Base-by-base conservation (phyloP, 106 monocot genomes). In the Xerophyta viscosa region DNA sequence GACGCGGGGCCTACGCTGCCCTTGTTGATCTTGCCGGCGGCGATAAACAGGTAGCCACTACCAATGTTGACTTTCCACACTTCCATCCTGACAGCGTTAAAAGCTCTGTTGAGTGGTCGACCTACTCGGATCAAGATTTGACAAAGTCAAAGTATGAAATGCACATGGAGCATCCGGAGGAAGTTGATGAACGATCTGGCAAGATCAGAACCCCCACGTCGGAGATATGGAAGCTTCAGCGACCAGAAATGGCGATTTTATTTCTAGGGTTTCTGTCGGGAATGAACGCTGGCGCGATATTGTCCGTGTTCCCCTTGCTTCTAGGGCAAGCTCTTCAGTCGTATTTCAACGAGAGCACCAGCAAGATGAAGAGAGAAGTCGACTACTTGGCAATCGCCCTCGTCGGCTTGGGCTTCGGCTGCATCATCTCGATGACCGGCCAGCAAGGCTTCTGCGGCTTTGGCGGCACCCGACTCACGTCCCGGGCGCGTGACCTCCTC, bases 381-480 rank as follows among this genome's bases (percentile, higher is more conserved):
- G 74, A 63, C 15, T 27, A 52, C 27, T 29, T 75, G 6, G 31
- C 68, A 0, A 10, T 63, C 0, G 63, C 44, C 9, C 14, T 75
- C 17, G 63, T 75, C 6, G 74, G 68, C 21, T 56, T 75, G 1
- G 74, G 74, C 52, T 1, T 68, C 1, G 74, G 63, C 23, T 63
- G 62, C 68, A 58, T 68, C n/a, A 5, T 75, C 21, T 57, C 74
- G 14, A 63, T 75, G 68, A 75, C 74, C 0, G 74, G 74, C 17
- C 74, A 68, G 11, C 74, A 75, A 3, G 74, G 74, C 28, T 53
- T 75, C 3, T 75, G 68, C 10, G 74, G 74, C 0, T 66, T 59
- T 66, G 73, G 60, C 8, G 73, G 73, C 1, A 27, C 67, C 8
- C 45, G 50, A 26, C 66, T 73, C 12, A 73, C 73, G 1, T 20